A percentile compares a stretch with the other conserved stretches of the same genome.
Evolutionary conservation across 1,139 yeast genomes (phyloP).

Genomic region (Nadsonia commutata): DNA sequence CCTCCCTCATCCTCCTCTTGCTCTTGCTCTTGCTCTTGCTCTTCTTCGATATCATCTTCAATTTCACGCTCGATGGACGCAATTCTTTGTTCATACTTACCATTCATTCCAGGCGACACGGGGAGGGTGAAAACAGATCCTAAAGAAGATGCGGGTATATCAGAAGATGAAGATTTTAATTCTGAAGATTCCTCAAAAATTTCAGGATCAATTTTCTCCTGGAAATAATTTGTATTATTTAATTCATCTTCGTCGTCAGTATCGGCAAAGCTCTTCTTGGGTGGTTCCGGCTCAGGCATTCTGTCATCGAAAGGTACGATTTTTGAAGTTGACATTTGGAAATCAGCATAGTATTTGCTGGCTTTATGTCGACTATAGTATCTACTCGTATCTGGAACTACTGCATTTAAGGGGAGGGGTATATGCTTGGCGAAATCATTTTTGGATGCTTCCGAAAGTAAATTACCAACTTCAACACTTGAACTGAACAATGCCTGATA

Average conservation of each 20-base stretch:
- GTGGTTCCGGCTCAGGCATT: neutral
- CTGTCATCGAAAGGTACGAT: neutral
- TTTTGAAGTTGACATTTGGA: neutral
- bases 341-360: neutral
- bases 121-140: neutral
- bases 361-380: neutral
- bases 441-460: neutral
- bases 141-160: neutral
- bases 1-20: conserved; percentile 4
- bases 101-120: neutral
- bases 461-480: neutral
- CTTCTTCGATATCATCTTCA: conserved; percentile 12
- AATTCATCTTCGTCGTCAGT: neutral
- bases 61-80: conserved; percentile 13
- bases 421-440: neutral
- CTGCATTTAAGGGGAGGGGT: neutral
- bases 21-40: conserved; percentile 3
- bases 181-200: neutral
- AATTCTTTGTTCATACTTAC: conserved; percentile 4
- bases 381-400: neutral
- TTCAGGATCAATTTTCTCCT: neutral
- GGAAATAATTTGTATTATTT: neutral
- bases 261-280: neutral
- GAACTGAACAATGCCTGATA: conserved; percentile 1
- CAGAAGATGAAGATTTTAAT: neutral